Conservation (phyloP, 2,329 filamentous ascomycete species). For the Monilinia polystroma region DNA sequence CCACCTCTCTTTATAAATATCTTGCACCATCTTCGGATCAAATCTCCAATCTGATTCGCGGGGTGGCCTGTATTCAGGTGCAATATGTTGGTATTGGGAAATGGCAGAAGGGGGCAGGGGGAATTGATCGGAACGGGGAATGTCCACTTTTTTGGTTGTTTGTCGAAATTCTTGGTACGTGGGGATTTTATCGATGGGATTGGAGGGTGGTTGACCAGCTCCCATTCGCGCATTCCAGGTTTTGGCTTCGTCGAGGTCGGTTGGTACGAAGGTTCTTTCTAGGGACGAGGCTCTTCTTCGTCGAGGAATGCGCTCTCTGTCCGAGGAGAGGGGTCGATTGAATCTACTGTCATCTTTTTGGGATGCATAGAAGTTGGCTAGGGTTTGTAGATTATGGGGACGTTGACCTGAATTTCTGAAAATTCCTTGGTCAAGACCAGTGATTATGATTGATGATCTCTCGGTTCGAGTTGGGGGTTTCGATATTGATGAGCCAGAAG, state of each 20-base stretch:
- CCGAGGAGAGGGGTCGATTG: background rate
- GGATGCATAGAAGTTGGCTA: constrained; percentile 1
- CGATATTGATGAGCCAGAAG: background rate
- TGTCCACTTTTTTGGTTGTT: background rate
- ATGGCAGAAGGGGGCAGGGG: background rate
- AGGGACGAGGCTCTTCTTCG: background rate
- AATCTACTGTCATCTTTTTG: constrained; percentile 10
- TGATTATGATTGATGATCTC: constrained; percentile 7
- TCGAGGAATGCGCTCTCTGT: background rate
- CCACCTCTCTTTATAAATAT: constrained; percentile 6
- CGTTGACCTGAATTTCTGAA: background rate
- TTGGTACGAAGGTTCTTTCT: background rate
- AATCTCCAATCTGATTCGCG: background rate
- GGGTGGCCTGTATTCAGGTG: background rate
- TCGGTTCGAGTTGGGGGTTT: background rate
- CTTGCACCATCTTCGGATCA: background rate
- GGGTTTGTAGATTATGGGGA: background rate
- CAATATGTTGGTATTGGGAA: background rate
- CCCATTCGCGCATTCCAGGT: background rate
- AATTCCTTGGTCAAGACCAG: background rate
- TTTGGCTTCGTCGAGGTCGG: background rate
- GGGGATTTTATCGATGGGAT: background rate
- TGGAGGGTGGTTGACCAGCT: background rate
- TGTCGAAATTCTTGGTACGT: constrained; percentile 10
- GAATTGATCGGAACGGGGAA: background rate